A percentile compares a stretch with the other conserved stretches of the same genome.
phyloP scores from a whole-genome alignment of 352 stramenopile species.

The Phytophthora lateralis region DNA sequence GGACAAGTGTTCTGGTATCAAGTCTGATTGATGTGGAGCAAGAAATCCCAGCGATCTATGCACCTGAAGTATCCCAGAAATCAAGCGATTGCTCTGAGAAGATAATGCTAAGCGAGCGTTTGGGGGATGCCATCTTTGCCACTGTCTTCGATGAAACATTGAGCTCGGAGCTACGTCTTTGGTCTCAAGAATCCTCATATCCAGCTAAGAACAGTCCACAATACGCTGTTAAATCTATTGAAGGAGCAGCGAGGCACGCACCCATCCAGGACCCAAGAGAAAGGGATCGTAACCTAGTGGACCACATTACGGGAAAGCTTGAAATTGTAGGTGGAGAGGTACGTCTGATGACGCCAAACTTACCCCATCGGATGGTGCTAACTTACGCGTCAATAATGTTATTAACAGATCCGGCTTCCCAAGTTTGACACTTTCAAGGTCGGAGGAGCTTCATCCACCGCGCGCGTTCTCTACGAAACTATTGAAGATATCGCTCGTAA shows the following conservation, averaged over 20 bases:
- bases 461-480: constrained; percentile 30
- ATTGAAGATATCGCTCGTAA: constrained; percentile 23
- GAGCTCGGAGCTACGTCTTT: constrained; percentile 23
- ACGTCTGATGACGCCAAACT: background rate
- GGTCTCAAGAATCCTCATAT: constrained; percentile 5
- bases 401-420: constrained; percentile 28
- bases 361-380: background rate
- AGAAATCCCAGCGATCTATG: background rate
- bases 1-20: background rate
- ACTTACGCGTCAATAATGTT: background rate
- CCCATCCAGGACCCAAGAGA: background rate
- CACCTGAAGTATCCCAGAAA: background rate
- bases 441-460: background rate
- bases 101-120: constrained; percentile 7
- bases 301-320: constrained; percentile 16
- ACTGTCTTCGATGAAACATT: constrained; percentile 19
- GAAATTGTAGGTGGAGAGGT: constrained; percentile 31
- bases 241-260: background rate
- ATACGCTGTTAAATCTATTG: background rate
- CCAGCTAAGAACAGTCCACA: background rate
- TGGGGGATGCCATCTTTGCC: constrained; percentile 24
- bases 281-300: constrained; percentile 3
- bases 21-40: background rate
- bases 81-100: constrained; percentile 2
- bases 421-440: constrained; percentile 1